Evolutionary conservation across 805 yeast species (phyloP).

Genomic region (Grigorovia jiainica): DNA sequence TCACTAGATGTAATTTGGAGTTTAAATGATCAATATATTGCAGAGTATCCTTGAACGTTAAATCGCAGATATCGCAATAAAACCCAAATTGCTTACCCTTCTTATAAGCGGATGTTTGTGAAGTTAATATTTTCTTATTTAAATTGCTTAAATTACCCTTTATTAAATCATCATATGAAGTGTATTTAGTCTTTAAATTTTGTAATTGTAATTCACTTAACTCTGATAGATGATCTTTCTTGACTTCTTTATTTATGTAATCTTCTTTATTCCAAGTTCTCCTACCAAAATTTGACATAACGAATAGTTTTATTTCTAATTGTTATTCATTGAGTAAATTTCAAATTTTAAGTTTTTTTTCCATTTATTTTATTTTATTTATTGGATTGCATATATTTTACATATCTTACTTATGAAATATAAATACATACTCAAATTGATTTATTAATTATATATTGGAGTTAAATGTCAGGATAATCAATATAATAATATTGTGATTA

Average conservation of each 20-base stretch:
- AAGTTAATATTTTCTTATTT: constrained; percentile 28
- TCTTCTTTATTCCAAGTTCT: constrained; percentile 66
- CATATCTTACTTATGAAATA: background rate
- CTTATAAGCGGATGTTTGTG: constrained; percentile 26
- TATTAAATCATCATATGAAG: constrained; percentile 16
- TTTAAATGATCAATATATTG: constrained; percentile 79
- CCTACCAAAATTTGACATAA: constrained; percentile 41
- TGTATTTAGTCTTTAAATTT: constrained; percentile 13
- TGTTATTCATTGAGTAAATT: background rate
- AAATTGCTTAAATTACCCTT: constrained; percentile 22
- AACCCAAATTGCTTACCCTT: constrained; percentile 69
- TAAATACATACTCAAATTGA: background rate
- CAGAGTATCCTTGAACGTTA: constrained; percentile 74
- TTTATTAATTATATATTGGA: too few species aligned
- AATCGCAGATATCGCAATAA: constrained; percentile 68
- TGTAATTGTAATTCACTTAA: constrained; percentile 5
- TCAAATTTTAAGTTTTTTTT: background rate
- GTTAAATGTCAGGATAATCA: too few species aligned
- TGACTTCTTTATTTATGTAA: constrained; percentile 32
- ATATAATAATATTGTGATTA: too few species aligned
- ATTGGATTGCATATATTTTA: background rate
- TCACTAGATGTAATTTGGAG: constrained; percentile 53
- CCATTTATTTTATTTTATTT: background rate
- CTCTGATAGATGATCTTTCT: background rate
- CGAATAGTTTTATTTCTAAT: background rate